Conservation (phyloP, 164 flowering plant genomes). For the Macadamia integrifolia region DNA sequence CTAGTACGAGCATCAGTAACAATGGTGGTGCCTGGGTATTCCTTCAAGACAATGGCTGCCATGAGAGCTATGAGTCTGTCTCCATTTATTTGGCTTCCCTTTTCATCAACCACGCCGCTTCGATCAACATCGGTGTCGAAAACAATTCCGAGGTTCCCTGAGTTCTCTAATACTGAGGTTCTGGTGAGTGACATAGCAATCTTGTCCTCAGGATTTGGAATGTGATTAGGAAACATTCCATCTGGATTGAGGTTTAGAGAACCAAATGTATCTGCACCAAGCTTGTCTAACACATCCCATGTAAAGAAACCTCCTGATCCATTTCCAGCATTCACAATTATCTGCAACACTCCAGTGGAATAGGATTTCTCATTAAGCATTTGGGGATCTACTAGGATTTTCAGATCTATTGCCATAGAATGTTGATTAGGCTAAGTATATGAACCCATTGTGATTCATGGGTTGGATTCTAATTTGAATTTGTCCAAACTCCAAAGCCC, state of each 20-base stretch:
- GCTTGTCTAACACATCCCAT: slow-evolving; percentile 83
- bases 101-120: slow-evolving; percentile 80
- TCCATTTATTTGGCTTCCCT: slow-evolving; percentile 80
- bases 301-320: slow-evolving; percentile 98
- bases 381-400: too few species aligned
- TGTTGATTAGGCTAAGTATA: too few species aligned
- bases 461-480: too few species aligned
- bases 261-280: slow-evolving; percentile 89
- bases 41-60: slow-evolving; percentile 74
- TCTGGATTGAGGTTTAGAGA: slow-evolving; percentile 86
- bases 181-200: slow-evolving; percentile 77
- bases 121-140: slow-evolving; percentile 94
- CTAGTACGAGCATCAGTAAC: slow-evolving; percentile 93
- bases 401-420: too few species aligned
- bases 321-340: slow-evolving; percentile 93
- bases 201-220: slow-evolving; percentile 92
- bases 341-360: slow-evolving; percentile 34
- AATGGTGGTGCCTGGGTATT: slow-evolving; percentile 71
- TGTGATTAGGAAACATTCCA: slow-evolving; percentile 97
- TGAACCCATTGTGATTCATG: too few species aligned
- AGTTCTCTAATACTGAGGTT: slow-evolving; percentile 55
- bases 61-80: slow-evolving; percentile 85
- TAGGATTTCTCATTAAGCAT: too few species aligned
- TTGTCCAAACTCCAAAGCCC: background rate
- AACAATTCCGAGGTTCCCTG: slow-evolving; percentile 78